A percentile compares a stretch with the other conserved stretches of the same genome.
These are phyloP conservation scores for Boletus hoseneyae DNA, from an alignment of 1,284 basidiomycete species.

Conservation along the genomic window DNA sequence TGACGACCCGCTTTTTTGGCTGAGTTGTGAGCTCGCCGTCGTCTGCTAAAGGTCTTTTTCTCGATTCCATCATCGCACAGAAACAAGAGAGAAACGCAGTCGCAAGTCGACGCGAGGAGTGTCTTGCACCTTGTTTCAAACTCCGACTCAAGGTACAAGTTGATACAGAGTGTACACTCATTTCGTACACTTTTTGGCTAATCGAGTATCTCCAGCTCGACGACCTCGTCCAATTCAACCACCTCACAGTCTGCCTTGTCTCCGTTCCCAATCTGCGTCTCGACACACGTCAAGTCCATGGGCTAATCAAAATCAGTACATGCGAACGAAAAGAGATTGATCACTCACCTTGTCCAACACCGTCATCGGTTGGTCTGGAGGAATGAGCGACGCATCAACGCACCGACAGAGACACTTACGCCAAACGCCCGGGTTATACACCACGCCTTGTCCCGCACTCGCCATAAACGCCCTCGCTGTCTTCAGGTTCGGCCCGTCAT, in stretches of 20 bases:
- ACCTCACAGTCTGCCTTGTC: conserved; percentile 75
- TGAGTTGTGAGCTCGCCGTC: conserved; percentile 46
- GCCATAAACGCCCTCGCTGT: conserved; percentile 82
- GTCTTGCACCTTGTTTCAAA: conserved; percentile 17
- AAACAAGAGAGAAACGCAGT: conserved; percentile 13
- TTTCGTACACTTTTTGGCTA: too few relatives aligned
- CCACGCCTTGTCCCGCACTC: conserved; percentile 75
- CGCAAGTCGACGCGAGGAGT: conserved; percentile 7
- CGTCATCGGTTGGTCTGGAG: conserved; percentile 79
- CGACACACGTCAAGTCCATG: conserved; percentile 79
- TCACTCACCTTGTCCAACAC: conserved; percentile 61
- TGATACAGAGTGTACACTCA: neutral
- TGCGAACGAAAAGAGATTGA: neutral
- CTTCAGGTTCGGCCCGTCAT: conserved; percentile 73
- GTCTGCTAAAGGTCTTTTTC: conserved; percentile 59
- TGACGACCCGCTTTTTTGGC: conserved; percentile 65
- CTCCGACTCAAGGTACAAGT: conserved; percentile 16
- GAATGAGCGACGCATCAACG: conserved; percentile 1
- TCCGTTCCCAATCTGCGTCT: conserved; percentile 81
- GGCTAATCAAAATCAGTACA: conserved; percentile 38
- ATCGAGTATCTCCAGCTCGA: conserved; percentile 32
- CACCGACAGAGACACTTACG: conserved; percentile 54
- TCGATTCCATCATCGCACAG: conserved; percentile 50
- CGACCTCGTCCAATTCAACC: conserved; percentile 46
- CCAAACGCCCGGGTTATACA: conserved; percentile 82